Percentiles rank a stretch among this genome's conserved stretches.
Conservation (phyloP, 257 asterid species). For the Penstemon eatonii region DNA sequence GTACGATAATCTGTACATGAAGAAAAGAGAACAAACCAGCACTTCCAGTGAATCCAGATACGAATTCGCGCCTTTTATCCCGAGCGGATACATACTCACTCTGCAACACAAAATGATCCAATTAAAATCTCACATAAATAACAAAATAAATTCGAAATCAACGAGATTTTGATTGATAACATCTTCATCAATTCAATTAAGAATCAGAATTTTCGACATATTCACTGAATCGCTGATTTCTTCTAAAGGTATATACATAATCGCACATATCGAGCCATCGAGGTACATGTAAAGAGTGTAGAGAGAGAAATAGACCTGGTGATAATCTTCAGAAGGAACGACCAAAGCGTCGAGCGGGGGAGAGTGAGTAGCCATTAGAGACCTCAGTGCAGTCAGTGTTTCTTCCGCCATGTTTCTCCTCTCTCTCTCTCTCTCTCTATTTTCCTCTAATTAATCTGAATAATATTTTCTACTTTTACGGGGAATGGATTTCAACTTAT, state of each 20-base stretch:
- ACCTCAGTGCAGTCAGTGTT: conserved; percentile 59
- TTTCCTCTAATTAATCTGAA: too few species aligned
- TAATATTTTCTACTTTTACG: too few species aligned
- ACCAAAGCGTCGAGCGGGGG: conserved; percentile 82
- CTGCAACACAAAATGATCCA: conserved; percentile 47
- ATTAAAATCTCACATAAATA: conserved; percentile 11
- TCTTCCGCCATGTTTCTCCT: conserved; percentile 54
- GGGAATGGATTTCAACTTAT: too few species aligned
- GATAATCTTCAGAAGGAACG: conserved; percentile 96
- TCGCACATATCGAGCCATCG: neutral
- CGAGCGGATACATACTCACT: conserved; percentile 91
- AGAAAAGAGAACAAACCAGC: conserved; percentile 60
- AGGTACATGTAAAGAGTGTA: neutral
- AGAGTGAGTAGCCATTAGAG: conserved; percentile 75
- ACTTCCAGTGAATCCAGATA: conserved; percentile 91
- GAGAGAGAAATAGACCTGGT: conserved; percentile 56
- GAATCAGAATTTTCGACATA: neutral
- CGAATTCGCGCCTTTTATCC: conserved; percentile 84
- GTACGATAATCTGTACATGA: neutral
- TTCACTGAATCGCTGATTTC: neutral
- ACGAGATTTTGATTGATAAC: neutral
- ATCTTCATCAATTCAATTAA: neutral
- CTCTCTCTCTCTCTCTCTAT: neutral
- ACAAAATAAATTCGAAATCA: neutral
- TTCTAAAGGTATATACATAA: neutral